A percentile compares a stretch with the other conserved stretches of the same genome.
phyloP scores from a whole-genome alignment of 129 eudicot species.

The Centella asiatica region DNA sequence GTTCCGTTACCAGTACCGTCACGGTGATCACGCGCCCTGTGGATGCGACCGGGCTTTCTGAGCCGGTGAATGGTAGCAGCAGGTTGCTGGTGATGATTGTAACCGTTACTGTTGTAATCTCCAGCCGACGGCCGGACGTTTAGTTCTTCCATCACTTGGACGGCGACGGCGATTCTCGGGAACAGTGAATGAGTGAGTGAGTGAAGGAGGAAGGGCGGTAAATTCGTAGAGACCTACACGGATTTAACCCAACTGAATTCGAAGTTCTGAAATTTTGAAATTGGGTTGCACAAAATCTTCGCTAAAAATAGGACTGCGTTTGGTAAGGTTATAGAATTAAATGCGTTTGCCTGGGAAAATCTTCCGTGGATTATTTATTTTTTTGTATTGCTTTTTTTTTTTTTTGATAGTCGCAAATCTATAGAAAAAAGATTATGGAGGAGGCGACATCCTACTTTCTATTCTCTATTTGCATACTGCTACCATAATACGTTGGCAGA shows the following conservation, averaged over 20 bases:
- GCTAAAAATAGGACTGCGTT: not conserved
- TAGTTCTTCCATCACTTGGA: slow-evolving; percentile 21
- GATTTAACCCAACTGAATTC: too few relatives aligned
- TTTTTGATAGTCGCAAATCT: too few relatives aligned
- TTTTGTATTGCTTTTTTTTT: too few relatives aligned
- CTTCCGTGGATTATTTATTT: too few relatives aligned
- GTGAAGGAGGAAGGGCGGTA: not conserved
- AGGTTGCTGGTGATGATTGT: slow-evolving; percentile 15
- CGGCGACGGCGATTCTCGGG: not conserved
- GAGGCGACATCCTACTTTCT: too few relatives aligned
- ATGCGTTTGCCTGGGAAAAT: too few relatives aligned
- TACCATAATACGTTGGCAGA: too few relatives aligned
- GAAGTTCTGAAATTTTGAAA: not conserved
- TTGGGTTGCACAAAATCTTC: not conserved
- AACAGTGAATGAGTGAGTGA: not conserved
- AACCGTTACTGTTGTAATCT: slow-evolving; percentile 26
- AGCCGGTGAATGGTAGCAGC: not conserved
- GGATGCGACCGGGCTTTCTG: slow-evolving; percentile 34
- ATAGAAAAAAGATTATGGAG: too few relatives aligned
- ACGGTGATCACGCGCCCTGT: slow-evolving; percentile 28
- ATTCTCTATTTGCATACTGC: too few relatives aligned
- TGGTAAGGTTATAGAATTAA: not conserved
- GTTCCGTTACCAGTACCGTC: not conserved
- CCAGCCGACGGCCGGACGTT: slow-evolving; percentile 22
- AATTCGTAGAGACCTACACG: not conserved